Evolutionary conservation across 164 flowering plant species (phyloP).

Genomic region (Magnolia kwangsiensis): DNA sequence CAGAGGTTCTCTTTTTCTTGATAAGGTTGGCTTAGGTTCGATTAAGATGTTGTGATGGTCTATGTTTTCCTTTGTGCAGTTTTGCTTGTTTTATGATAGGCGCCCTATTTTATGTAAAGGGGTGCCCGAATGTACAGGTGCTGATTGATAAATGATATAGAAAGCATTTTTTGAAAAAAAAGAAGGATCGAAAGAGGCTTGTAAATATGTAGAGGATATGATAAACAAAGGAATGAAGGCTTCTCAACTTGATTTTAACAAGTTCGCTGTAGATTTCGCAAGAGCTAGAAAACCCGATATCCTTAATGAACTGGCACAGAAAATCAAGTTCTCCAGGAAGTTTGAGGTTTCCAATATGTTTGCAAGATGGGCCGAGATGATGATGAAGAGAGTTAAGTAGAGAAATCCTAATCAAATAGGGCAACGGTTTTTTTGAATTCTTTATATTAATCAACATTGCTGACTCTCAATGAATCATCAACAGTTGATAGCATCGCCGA

Average conservation of each 20-base stretch:
- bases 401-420: conserved; percentile 22
- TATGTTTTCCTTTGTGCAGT: too few species aligned
- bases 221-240: conserved; percentile 86
- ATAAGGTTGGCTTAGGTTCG: too few species aligned
- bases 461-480: neutral
- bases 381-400: conserved; percentile 47
- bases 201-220: conserved; percentile 80
- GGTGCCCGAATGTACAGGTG: too few species aligned
- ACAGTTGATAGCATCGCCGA: neutral
- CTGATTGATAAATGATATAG: too few species aligned
- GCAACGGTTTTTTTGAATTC: conserved; percentile 4
- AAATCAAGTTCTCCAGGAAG: conserved; percentile 70
- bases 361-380: conserved; percentile 61
- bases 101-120: too few species aligned
- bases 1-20: too few species aligned
- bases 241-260: conserved; percentile 74
- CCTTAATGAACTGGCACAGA: conserved; percentile 61
- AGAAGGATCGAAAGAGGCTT: conserved; percentile 63
- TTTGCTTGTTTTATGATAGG: too few species aligned
- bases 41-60: too few species aligned
- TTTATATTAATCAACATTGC: too few species aligned
- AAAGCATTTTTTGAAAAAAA: too few species aligned
- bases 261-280: conserved; percentile 68
- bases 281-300: conserved; percentile 62
- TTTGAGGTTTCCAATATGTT: conserved; percentile 57